Conservation (phyloP, 176 grass and related monocot genomes). For the Otatea glauca region DNA sequence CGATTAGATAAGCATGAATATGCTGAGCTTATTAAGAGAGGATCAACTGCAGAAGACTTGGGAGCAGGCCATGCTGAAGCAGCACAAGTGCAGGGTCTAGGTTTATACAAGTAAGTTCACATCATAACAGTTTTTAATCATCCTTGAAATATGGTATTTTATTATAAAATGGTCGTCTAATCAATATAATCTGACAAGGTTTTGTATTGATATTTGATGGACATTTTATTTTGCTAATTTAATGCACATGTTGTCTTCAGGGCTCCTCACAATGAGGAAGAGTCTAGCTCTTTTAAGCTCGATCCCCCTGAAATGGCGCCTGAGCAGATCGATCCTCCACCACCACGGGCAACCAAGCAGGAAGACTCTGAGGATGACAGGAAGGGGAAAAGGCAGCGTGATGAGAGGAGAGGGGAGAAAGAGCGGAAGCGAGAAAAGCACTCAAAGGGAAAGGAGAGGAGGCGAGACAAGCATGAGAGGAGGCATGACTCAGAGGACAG, state of each 20-base stretch:
- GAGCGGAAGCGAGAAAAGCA: conserved; percentile 47
- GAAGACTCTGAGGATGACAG: conserved; percentile 63
- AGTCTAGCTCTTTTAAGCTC: conserved; percentile 53
- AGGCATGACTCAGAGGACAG: conserved; percentile 56
- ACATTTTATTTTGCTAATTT: conserved; percentile 17
- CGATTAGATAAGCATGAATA: conserved; percentile 95
- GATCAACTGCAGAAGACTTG: conserved; percentile 90
- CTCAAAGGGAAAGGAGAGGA: conserved; percentile 49
- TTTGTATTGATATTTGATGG: conserved; percentile 1
- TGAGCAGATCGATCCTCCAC: conserved; percentile 35
- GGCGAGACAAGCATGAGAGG: conserved; percentile 67
- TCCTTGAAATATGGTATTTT: background rate
- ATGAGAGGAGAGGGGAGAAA: conserved; percentile 56
- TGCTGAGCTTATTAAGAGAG: conserved; percentile 91
- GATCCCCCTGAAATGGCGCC: conserved; percentile 46
- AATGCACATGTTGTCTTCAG: conserved; percentile 45
- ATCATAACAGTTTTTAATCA: background rate
- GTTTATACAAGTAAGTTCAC: conserved; percentile 83
- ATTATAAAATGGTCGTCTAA: background rate
- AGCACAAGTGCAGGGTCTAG: conserved; percentile 88
- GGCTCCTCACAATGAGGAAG: conserved; percentile 48
- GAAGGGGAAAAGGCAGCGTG: conserved; percentile 54
- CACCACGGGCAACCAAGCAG: conserved; percentile 35
- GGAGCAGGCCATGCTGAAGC: conserved; percentile 92
- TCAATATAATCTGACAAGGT: background rate